phyloP scores from a whole-genome alignment of 352 stramenopile species.

The Phytopythium oedochilum region DNA sequence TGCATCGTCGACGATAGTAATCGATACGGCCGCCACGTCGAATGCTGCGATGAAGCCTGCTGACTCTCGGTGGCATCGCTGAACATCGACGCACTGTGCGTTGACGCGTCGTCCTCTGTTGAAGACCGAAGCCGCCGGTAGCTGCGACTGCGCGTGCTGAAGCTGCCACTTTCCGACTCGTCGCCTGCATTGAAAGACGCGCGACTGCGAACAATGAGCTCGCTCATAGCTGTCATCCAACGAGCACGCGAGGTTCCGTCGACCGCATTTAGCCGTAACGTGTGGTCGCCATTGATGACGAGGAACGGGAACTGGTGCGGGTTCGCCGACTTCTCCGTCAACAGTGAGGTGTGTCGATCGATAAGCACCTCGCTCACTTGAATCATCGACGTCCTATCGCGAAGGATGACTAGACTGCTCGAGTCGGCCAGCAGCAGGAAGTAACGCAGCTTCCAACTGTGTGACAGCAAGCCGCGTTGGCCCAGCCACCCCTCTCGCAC shows the following conservation, averaged over 20 bases:
- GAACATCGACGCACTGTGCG: slow-evolving; percentile 21
- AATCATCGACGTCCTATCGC: slow-evolving; percentile 66
- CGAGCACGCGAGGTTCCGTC: slow-evolving; percentile 43
- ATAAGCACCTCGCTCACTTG: slow-evolving; percentile 65
- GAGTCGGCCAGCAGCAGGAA: slow-evolving; percentile 68
- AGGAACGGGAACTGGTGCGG: slow-evolving; percentile 79
- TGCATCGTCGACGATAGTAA: slow-evolving; percentile 78
- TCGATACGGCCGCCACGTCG: slow-evolving; percentile 69
- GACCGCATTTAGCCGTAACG: slow-evolving; percentile 67
- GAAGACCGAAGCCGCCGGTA: slow-evolving; percentile 54
- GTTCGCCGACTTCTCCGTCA: slow-evolving; percentile 56
- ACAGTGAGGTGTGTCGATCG: slow-evolving; percentile 67
- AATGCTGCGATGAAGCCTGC: slow-evolving; percentile 3
- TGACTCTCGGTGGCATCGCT: slow-evolving; percentile 14
- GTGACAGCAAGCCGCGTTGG: slow-evolving; percentile 54
- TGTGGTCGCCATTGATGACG: slow-evolving; percentile 65
- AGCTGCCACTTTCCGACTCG: slow-evolving; percentile 49
- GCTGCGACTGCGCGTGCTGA: slow-evolving; percentile 34
- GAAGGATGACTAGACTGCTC: slow-evolving; percentile 72
- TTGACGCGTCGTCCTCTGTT: slow-evolving; percentile 45
- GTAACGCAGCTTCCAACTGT: slow-evolving; percentile 84
- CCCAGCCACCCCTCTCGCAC: slow-evolving; percentile 76
- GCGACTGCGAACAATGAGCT: slow-evolving; percentile 76
- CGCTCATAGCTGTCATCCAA: slow-evolving; percentile 76
- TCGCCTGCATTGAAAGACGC: slow-evolving; percentile 71